A percentile compares a stretch with the other conserved stretches of the same genome.
Conservation (phyloP, 2,329 filamentous ascomycete genomes). For the Aspergillus piperis region DNA sequence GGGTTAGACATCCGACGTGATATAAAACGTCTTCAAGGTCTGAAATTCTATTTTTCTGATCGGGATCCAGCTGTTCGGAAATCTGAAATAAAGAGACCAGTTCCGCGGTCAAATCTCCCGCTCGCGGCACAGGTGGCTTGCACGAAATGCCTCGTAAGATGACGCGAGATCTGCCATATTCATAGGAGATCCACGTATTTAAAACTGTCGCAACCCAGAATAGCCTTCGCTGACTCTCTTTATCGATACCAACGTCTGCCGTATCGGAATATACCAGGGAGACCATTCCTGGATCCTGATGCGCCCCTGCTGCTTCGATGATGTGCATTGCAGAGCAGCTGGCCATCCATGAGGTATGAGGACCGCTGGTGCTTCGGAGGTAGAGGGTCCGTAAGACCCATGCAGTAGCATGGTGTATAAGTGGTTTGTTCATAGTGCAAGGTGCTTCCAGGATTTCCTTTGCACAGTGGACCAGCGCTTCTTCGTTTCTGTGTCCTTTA, state of each 20-base stretch:
- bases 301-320: conserved; percentile 51
- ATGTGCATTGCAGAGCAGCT: conserved; percentile 60
- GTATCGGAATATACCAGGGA: conserved; percentile 18
- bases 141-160: conserved; percentile 15
- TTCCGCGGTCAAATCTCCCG: conserved; percentile 13
- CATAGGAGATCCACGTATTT: conserved; percentile 24
- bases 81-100: conserved; percentile 16
- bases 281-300: conserved; percentile 13
- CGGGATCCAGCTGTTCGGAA: conserved; percentile 17
- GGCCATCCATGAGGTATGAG: conserved; percentile 56
- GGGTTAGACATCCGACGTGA: conserved; percentile 1
- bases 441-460: not conserved
- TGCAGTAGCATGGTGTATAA: conserved; percentile 28
- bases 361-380: conserved; percentile 54
- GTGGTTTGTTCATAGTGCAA: conserved; percentile 22
- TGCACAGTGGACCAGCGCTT: not conserved
- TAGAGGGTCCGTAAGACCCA: conserved; percentile 58
- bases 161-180: conserved; percentile 20
- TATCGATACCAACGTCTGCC: conserved; percentile 5
- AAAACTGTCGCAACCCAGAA: conserved; percentile 23
- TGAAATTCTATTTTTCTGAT: conserved; percentile 5
- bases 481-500: not conserved
- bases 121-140: conserved; percentile 2
- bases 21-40: conserved; percentile 12
- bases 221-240: conserved; percentile 8